These are phyloP conservation scores for Infundibulicybe gibba DNA, from an alignment of 768 basidiomycete species.

Conservation along the genomic window DNA sequence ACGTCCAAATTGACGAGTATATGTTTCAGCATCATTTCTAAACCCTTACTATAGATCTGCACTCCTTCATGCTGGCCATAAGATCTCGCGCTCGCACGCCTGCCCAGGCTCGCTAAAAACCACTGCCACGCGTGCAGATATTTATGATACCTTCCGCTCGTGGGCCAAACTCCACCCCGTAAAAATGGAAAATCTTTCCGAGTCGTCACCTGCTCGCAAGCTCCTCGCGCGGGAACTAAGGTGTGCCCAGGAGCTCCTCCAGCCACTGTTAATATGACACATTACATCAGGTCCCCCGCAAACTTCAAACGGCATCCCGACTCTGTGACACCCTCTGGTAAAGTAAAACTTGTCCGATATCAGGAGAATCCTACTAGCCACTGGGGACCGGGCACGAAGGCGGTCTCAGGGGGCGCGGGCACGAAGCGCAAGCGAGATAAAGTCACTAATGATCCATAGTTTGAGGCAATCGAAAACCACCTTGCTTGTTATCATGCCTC, in stretches of 20 bases:
- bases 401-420: constrained; percentile 26
- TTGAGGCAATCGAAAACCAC: too few species aligned
- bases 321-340: constrained; percentile 53
- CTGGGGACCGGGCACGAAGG: constrained; percentile 87
- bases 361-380: constrained; percentile 87
- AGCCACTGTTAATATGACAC: constrained; percentile 3
- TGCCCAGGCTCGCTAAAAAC: constrained; percentile 90
- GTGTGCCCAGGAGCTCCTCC: constrained; percentile 36
- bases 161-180: constrained; percentile 84
- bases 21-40: background rate
- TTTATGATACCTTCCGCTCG: constrained; percentile 83
- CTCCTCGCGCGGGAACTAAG: constrained; percentile 66
- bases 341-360: constrained; percentile 81
- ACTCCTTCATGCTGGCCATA: constrained; percentile 79
- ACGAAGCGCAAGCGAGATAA: constrained; percentile 38
- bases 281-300: constrained; percentile 45
- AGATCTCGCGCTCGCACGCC: constrained; percentile 90
- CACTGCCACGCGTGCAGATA: constrained; percentile 60
- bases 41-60: constrained; percentile 59
- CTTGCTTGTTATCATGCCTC: too few species aligned
- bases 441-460: constrained; percentile 12
- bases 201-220: constrained; percentile 63
- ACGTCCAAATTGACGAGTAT: constrained; percentile 23
- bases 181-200: constrained; percentile 76
- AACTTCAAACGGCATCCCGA: constrained; percentile 76